Base-by-base conservation (phyloP, 2,329 filamentous ascomycete species). In the Pseudohalonectria lignicola region DNA sequence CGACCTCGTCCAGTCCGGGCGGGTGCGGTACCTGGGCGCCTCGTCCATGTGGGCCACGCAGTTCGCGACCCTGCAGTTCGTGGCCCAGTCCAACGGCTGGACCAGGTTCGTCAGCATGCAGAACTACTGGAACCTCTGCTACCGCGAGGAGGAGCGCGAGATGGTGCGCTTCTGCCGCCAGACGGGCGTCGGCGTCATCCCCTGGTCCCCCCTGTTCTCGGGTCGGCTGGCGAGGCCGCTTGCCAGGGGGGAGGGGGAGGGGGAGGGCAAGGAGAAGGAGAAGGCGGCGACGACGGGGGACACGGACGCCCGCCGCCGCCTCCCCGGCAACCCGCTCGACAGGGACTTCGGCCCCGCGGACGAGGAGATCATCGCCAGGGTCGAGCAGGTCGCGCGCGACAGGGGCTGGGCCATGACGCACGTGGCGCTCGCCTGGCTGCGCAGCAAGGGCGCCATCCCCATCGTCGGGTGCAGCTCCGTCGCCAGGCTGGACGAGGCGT, bases 361-460 rank as follows among this genome's bases (percentile, higher is more conserved):
- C 30, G 36, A 44, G 19, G 43, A 36, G 20, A 49, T 49, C 31
- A 43, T 51, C 31, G 11, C 28, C 28, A 41, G 43, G 16, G 43
- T 53, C 2, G 39, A 47, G 33, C 38, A 45, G 20, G 10, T 50
- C 5, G 35, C 44, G 19, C 35, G 40, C 1, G 44, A 47, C 39
- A 41, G 20, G 21, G 41, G 38, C 19, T 45, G 41, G 45, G 35
- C 40, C 26, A 47, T 47, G 43, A 31, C 41, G 31, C 70, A 79
- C 40, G 70, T 84, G 16, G 69, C 74, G 1, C 63, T 79, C 39
- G 76, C 76, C 3, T 84, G 79, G 79, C 66, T 69, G 40, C 58
- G 72, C 45, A 63, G 66, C 44, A 61, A 67, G 32, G 66, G 69
- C 5, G 56, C 64, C 18, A 71, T 65, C 45, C 76, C 76, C 2